A percentile compares a stretch with the other conserved stretches of the same genome.
Conservation (phyloP, 2,329 filamentous ascomycete species). For the Trichoderma breve region DNA sequence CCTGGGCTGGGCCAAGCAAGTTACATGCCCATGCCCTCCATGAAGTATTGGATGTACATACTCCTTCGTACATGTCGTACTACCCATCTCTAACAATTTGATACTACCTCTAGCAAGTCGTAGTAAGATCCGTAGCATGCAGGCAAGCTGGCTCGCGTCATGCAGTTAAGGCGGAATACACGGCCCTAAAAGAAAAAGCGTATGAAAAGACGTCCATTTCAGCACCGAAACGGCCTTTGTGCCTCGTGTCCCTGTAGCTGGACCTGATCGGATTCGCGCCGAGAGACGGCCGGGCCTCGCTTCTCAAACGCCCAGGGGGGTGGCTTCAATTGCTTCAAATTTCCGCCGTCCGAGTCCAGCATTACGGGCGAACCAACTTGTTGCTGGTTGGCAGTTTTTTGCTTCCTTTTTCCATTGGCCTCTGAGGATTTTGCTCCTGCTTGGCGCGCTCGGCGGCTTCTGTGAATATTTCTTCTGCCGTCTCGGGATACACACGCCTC, state of each 20-base stretch:
- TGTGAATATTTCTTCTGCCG: background rate
- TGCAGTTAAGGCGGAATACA: constrained; percentile 4
- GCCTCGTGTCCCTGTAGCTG: constrained; percentile 7
- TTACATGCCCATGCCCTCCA: constrained; percentile 6
- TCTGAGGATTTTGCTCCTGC: background rate
- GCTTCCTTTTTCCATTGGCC: background rate
- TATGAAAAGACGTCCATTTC: background rate
- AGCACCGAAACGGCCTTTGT: background rate
- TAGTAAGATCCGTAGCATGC: constrained; percentile 17
- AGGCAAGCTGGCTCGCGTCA: constrained; percentile 19
- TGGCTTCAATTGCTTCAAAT: background rate
- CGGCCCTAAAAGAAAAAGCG: background rate
- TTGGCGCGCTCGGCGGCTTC: constrained; percentile 12
- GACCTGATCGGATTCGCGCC: constrained; percentile 16
- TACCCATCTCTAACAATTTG: background rate
- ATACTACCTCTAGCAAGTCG: background rate
- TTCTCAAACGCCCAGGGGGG: background rate
- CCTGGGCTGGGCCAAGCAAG: constrained; percentile 1
- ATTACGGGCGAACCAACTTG: background rate
- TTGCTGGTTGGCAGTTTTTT: background rate
- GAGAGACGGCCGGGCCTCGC: constrained; percentile 13
- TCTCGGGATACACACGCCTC: background rate
- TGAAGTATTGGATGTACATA: background rate
- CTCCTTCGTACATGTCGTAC: background rate
- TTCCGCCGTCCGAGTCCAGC: background rate